Conservation (phyloP, 768 basidiomycete genomes). For the Amanita inopinata region DNA sequence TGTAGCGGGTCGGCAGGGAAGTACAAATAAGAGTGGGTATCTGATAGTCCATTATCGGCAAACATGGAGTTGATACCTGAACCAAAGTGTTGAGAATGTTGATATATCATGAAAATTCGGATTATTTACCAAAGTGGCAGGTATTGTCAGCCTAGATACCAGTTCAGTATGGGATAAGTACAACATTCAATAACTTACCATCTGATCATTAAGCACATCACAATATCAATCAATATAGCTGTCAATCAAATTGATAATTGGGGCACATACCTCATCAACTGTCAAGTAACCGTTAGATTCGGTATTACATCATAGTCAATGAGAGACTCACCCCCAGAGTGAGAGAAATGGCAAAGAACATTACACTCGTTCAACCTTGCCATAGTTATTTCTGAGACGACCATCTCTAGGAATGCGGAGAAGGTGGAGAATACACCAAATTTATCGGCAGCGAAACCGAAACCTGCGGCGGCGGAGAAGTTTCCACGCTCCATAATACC, state of each 20-base stretch:
- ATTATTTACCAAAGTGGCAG: constrained; percentile 30
- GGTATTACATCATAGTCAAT: constrained; percentile 3
- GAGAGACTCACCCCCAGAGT: constrained; percentile 58
- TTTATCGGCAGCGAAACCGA: constrained; percentile 75
- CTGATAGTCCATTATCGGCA: constrained; percentile 79
- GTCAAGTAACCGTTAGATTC: constrained; percentile 1
- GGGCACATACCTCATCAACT: constrained; percentile 55
- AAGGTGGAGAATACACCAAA: constrained; percentile 88
- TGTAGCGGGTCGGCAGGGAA: constrained; percentile 82
- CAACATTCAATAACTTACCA: constrained; percentile 16
- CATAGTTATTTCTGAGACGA: constrained; percentile 85
- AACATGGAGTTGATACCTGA: constrained; percentile 81
- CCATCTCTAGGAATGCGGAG: constrained; percentile 89
- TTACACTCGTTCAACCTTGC: constrained; percentile 87
- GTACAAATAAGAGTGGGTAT: constrained; percentile 72
- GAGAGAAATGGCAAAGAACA: constrained; percentile 82
- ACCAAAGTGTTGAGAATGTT: constrained; percentile 30
- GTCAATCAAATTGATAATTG: constrained; percentile 4
- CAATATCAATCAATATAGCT: background rate
- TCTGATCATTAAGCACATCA: constrained; percentile 13
- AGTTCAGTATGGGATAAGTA: constrained; percentile 1
- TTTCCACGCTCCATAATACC: constrained; percentile 85
- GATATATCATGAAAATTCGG: background rate
- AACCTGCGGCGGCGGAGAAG: constrained; percentile 78
- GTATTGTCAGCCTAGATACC: constrained; percentile 35